These are phyloP conservation scores for Ophiocordyceps australis DNA, from an alignment of 2,329 filamentous ascomycete genomes.

Conservation along the genomic window DNA sequence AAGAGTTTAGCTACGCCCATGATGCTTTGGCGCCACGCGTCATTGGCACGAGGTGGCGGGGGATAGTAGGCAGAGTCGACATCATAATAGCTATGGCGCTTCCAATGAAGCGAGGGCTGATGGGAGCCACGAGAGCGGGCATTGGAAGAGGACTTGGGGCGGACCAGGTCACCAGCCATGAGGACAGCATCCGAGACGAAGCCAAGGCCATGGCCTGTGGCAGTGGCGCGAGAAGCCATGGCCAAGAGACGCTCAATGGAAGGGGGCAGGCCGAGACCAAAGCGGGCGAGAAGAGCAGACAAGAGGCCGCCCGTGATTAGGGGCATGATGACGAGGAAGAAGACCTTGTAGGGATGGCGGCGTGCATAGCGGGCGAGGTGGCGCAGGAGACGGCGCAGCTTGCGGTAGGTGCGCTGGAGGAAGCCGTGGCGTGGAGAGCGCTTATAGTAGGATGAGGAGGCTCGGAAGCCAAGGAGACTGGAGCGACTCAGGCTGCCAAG, in stretches of 20 bases:
- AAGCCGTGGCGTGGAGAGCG: constrained; percentile 70
- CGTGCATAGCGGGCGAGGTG: constrained; percentile 70
- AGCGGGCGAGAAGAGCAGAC: constrained; percentile 55
- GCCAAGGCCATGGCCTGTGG: constrained; percentile 24
- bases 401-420: constrained; percentile 52
- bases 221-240: constrained; percentile 28
- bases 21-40: constrained; percentile 17
- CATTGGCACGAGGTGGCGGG: constrained; percentile 2
- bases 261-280: constrained; percentile 61
- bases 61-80: neutral
- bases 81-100: neutral
- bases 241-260: constrained; percentile 40
- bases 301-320: constrained; percentile 71
- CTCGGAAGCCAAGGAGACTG: constrained; percentile 29
- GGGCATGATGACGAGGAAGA: constrained; percentile 75
- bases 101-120: constrained; percentile 15
- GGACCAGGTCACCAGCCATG: constrained; percentile 24
- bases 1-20: constrained; percentile 22
- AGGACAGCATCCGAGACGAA: constrained; percentile 35
- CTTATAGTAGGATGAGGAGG: constrained; percentile 59
- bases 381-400: constrained; percentile 62
- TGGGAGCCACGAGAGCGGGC: constrained; percentile 12
- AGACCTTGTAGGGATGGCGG: constrained; percentile 70
- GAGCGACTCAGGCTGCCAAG: constrained; percentile 23
- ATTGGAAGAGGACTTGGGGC: constrained; percentile 2